A percentile compares a stretch with the other conserved stretches of the same genome.
Evolutionary conservation across 2,329 filamentous ascomycete species (phyloP).

Genomic region (Ophiostoma montium): DNA sequence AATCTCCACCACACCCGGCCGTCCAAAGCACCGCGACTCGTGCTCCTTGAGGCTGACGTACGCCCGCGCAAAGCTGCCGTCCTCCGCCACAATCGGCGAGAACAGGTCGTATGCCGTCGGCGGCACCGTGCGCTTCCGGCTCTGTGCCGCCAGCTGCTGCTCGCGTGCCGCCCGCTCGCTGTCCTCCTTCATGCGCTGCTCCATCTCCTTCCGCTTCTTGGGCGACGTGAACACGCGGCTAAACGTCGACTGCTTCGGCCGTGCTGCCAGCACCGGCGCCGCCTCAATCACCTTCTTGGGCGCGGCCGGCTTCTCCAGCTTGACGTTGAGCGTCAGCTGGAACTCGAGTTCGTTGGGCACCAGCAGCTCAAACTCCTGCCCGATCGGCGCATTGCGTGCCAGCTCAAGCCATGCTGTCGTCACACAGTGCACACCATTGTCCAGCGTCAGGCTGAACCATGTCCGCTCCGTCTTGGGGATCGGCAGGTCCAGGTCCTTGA

Average conservation of each 20-base stretch:
- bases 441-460: slow-evolving; percentile 92
- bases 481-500: slow-evolving; percentile 88
- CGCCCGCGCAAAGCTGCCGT: slow-evolving; percentile 86
- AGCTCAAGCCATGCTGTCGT: slow-evolving; percentile 93
- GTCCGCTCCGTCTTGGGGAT: slow-evolving; percentile 80
- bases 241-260: slow-evolving; percentile 74
- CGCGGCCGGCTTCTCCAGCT: slow-evolving; percentile 63
- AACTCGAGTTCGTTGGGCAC: slow-evolving; percentile 98
- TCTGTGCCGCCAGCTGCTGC: slow-evolving; percentile 48
- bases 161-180: slow-evolving; percentile 56
- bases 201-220: slow-evolving; percentile 91
- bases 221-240: slow-evolving; percentile 87
- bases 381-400: slow-evolving; percentile 82
- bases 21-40: slow-evolving; percentile 74
- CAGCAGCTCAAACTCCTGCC: slow-evolving; percentile 95
- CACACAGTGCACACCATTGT: slow-evolving; percentile 95
- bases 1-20: slow-evolving; percentile 76
- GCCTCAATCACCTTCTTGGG: slow-evolving; percentile 27
- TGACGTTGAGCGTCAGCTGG: slow-evolving; percentile 91
- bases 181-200: slow-evolving; percentile 70
- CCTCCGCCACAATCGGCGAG: slow-evolving; percentile 72
- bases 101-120: slow-evolving; percentile 76
- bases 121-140: slow-evolving; percentile 39
- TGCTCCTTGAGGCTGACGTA: slow-evolving; percentile 93
- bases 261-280: slow-evolving; percentile 46